Conservation (phyloP, 495 filamentous ascomycete genomes). For the Aspergillus nanangensis region DNA sequence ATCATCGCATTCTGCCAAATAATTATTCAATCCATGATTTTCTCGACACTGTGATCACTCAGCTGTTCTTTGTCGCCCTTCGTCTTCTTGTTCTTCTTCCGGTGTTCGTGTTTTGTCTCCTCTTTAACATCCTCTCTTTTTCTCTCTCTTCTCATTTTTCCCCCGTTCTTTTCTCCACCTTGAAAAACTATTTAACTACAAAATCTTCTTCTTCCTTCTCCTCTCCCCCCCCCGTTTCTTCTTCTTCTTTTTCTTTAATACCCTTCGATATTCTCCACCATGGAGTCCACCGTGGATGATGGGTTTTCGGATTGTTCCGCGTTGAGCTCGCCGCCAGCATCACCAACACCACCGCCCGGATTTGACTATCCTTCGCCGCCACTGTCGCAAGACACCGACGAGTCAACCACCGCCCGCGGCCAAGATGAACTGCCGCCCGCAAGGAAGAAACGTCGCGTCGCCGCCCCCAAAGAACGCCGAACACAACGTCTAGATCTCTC, state of each 20-base stretch:
- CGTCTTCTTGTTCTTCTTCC: slow-evolving; percentile 1
- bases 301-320: slow-evolving; percentile 49
- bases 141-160: slow-evolving; percentile 5
- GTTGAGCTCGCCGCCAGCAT: slow-evolving; percentile 51
- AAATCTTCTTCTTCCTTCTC: too few species aligned
- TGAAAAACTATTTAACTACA: too few species aligned
- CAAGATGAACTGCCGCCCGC: slow-evolving; percentile 59
- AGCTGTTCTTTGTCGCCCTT: slow-evolving; percentile 5
- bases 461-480: slow-evolving; percentile 65
- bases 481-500: slow-evolving; percentile 74
- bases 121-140: neutral
- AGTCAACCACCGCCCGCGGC: slow-evolving; percentile 40
- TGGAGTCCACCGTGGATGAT: slow-evolving; percentile 36
- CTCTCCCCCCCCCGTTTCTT: neutral
- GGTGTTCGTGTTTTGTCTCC: too few species aligned
- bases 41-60: neutral
- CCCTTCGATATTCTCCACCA: slow-evolving; percentile 1
- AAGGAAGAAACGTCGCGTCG: slow-evolving; percentile 67
- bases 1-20: too few species aligned
- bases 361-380: slow-evolving; percentile 52
- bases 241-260: slow-evolving; percentile 1
- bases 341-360: slow-evolving; percentile 55
- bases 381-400: slow-evolving; percentile 51
- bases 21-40: neutral
- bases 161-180: neutral